Percentiles rank a stretch among this genome's conserved stretches.
Conservation (phyloP, 2,329 filamentous ascomycete genomes). For the Fusarium haematococcum region DNA sequence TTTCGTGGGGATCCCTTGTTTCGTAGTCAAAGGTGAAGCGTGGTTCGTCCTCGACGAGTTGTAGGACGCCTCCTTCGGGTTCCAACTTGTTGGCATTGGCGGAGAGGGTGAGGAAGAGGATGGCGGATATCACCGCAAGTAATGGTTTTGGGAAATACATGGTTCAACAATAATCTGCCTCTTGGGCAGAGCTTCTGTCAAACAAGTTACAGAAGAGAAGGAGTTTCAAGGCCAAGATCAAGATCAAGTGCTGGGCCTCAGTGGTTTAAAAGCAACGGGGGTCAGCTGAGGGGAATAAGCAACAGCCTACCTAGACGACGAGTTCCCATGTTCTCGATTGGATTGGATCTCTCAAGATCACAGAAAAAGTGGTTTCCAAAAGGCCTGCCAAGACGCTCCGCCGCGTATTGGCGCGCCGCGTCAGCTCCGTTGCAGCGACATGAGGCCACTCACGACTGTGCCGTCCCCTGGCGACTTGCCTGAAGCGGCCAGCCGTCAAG, state of each 20-base stretch:
- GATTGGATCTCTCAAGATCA: neutral
- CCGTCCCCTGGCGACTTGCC: neutral
- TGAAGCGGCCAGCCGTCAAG: neutral
- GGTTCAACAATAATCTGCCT: neutral
- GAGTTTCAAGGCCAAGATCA: neutral
- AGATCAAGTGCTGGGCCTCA: neutral
- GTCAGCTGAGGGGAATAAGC: neutral
- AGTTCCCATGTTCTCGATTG: neutral
- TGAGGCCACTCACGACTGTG: constrained; percentile 1
- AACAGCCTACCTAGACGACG: neutral
- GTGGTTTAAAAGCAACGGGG: neutral
- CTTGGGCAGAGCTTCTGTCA: neutral
- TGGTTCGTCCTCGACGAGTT: neutral
- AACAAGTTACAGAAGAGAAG: neutral
- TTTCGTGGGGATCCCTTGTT: constrained; percentile 39
- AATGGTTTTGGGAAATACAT: neutral
- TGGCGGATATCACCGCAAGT: neutral
- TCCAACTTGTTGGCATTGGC: neutral
- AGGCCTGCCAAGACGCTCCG: neutral
- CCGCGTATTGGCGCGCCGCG: neutral
- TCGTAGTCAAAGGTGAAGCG: constrained; percentile 49
- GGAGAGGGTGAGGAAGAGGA: neutral
- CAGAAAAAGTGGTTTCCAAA: neutral
- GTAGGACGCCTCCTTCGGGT: neutral
- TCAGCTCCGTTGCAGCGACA: neutral